Base-by-base conservation (phyloP, 2,329 filamentous ascomycete species). In the Neoarthrinium moseri region DNA sequence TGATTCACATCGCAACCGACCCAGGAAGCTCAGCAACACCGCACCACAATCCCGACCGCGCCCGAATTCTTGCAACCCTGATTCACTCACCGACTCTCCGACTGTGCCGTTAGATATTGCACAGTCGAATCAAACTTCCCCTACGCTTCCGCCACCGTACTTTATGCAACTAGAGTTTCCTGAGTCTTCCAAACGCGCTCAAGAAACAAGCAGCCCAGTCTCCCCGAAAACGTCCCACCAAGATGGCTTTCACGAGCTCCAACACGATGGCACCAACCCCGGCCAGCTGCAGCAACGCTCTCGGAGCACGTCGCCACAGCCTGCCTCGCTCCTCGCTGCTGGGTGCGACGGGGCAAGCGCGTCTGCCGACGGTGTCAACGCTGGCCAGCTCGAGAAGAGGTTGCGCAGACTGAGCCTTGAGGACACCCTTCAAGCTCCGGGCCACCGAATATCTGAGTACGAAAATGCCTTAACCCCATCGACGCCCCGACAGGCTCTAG, bases 111-210 rank as follows among this genome's bases (percentile, higher is more conserved):
- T 51, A 56, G 48, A 53, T 53, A 57, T 63, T 64, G 78, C 77
- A 80, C 77, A 76, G 78, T 77, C 68, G 61, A 57, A 59, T 52
- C 50, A 18, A 43, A 52, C 43, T 48, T 53, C 56, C 59, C 60
- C 58, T 57, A 52, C 41, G 42, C 63, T 57, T 60, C 56, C 54
- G 58, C 54, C 61, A 65, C 64, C 63, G 64, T 74, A 67, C 80
- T 84, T 77, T 81, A 85, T 85, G 81, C 81, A 83, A 73, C 73
- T 70, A 77, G 77, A 75, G 74, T 71, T 70, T 59, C 63, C 59
- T 54, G 68, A 67, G 51, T 58, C 65, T 55, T 55, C 53, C 49
- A 50, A 52, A 39, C 49, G 57, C 44, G 48, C 50, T 52, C 59
- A 57, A 48, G 46, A 43, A 15, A 53, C 44, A 55, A 66, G 56